Evolutionary conservation across 164 flowering plant species (phyloP), one percentile per base, ranked within the genome.

Genomic region (Magnolia kwangsiensis): DNA sequence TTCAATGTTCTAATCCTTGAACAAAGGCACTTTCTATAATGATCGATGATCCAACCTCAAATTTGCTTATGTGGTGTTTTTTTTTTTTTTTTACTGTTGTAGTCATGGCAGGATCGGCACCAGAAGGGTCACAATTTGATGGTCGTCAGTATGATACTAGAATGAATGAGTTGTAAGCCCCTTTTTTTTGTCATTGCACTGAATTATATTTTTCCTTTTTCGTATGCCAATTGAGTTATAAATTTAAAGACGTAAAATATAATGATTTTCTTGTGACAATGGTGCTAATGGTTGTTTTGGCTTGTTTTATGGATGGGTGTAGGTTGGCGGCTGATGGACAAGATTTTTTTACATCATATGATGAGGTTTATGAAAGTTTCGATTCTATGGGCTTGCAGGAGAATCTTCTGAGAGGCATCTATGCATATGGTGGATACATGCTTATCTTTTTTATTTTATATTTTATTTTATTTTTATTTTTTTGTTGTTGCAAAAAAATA

Each of bases 401-500:
- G 77, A 90, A 92, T 77, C 94, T 90, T 74, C 82, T 90, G 75
- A 90, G 96, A 82, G 96, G 96, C 64, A 90, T 92, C 31, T 92
- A 90, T 86, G 97, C 95, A 18, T 92, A 92, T 83, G 97, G 97
- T 92, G 85, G 10, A 29, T 71, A 8, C 8, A 59, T 31, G 7
- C 19, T 68, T 68, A 8, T 1, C 37, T 61, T 37, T 2, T 4
- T 27, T 2, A 63, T 63, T 37, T 45, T n/a, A n/a, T n/a, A n/a
- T n/a, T n/a, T n/a, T n/a, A n/a, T n/a, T n/a, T n/a, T n/a, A n/a
- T n/a, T 31, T 18, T 19, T 61, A 3, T 63, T 45, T 13, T 16
- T 27, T 7, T 58, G 7, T 5, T 73, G 23, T 51, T 58, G n/a
- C 2, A 4, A 55, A 55, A 19, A 50, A 20, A 7, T 7, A 37